A percentile compares a stretch with the other conserved stretches of the same genome.
These are phyloP conservation scores for Choiromyces venosus DNA, from an alignment of 495 filamentous ascomycete genomes.

Conservation along the genomic window DNA sequence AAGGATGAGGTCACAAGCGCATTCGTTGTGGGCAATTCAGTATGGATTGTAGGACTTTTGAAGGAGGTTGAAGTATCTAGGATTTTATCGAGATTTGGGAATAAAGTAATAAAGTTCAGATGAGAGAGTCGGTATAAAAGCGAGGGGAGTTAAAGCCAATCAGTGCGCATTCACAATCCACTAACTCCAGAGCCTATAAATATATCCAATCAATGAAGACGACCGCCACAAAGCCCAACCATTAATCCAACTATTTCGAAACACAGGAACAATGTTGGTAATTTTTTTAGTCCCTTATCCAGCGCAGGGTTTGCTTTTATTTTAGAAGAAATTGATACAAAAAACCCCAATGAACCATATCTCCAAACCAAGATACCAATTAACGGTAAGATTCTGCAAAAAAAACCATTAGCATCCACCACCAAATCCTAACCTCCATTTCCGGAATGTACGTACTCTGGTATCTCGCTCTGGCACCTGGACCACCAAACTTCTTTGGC, in stretches of 20 bases:
- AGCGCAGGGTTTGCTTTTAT: not conserved
- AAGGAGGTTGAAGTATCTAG: not conserved
- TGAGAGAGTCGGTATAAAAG: not conserved
- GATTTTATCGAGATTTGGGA: not conserved
- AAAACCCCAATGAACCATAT: slow-evolving; percentile 13
- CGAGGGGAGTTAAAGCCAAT: not conserved
- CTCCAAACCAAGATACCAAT: slow-evolving; percentile 24
- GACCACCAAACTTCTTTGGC: slow-evolving; percentile 90
- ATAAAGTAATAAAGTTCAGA: not conserved
- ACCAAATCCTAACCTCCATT: slow-evolving; percentile 44
- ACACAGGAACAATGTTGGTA: not conserved
- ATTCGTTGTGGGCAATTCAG: not conserved
- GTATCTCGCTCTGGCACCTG: slow-evolving; percentile 91
- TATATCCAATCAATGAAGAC: not conserved
- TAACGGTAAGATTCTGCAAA: slow-evolving; percentile 57
- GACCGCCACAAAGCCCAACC: not conserved
- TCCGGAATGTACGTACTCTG: slow-evolving; percentile 71
- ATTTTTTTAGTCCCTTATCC: not conserved
- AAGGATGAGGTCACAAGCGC: not conserved
- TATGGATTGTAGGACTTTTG: not conserved
- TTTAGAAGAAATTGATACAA: not conserved
- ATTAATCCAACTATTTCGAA: not conserved
- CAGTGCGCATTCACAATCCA: not conserved
- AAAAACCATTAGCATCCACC: slow-evolving; percentile 4
- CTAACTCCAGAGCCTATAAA: not conserved